Conservation (phyloP, 2,329 filamentous ascomycete genomes). For the Scedosporium dehoogii region DNA sequence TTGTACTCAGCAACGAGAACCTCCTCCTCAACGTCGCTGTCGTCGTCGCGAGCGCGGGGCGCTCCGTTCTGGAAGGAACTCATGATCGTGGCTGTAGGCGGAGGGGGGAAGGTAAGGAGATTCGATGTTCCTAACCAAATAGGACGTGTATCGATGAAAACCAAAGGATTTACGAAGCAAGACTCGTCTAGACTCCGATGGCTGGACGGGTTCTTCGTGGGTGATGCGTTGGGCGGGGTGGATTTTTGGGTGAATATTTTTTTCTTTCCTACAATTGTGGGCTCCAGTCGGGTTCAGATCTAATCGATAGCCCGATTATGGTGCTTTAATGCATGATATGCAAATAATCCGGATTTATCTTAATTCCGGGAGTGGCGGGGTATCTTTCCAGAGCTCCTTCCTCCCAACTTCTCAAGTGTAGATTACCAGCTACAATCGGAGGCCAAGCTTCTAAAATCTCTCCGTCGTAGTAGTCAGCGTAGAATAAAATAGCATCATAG, state of each 20-base stretch:
- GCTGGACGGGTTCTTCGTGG: constrained; percentile 3
- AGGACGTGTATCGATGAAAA: neutral
- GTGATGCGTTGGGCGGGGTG: constrained; percentile 4
- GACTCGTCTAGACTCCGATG: neutral
- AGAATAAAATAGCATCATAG: too few relatives aligned
- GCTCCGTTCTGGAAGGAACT: constrained; percentile 53
- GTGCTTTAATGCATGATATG: neutral
- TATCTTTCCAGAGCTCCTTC: neutral
- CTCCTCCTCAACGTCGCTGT: constrained; percentile 94
- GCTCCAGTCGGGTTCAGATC: neutral
- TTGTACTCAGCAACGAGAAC: constrained; percentile 90
- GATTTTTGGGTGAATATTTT: constrained; percentile 7
- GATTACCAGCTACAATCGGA: too few relatives aligned
- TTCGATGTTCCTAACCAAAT: neutral
- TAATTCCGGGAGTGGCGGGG: neutral
- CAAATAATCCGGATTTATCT: neutral
- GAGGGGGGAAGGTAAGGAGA: neutral
- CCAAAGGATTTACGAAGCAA: neutral
- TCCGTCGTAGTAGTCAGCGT: too few relatives aligned
- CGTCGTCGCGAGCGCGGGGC: constrained; percentile 58
- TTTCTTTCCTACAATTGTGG: constrained; percentile 6
- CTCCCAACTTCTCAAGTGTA: too few relatives aligned
- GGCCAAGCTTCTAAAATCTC: too few relatives aligned
- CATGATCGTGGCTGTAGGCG: constrained; percentile 29
- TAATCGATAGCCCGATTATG: neutral